phyloP scores from a whole-genome alignment of 805 yeast species.

The Kluyveromyces starmeri region DNA sequence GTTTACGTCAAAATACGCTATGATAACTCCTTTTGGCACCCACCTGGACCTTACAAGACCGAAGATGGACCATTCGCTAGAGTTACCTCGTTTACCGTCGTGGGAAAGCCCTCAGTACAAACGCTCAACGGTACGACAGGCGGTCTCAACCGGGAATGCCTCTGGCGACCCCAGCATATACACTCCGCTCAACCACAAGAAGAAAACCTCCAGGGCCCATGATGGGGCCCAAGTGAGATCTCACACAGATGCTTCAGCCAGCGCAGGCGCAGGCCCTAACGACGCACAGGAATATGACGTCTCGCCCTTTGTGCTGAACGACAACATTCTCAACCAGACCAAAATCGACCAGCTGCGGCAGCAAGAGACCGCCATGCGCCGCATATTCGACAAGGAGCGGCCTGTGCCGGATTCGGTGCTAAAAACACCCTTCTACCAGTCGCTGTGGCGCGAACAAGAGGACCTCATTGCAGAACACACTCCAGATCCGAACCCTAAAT shows the following conservation, averaged over 20 bases:
- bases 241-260: too few species aligned
- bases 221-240: too few species aligned
- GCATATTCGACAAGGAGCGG: neutral
- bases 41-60: neutral
- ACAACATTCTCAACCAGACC: slow-evolving; percentile 1
- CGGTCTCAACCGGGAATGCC: too few species aligned
- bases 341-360: slow-evolving; percentile 2
- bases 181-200: slow-evolving; percentile 1
- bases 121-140: too few species aligned
- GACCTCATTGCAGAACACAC: neutral
- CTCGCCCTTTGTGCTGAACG: slow-evolving; percentile 3
- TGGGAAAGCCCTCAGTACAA: slow-evolving; percentile 2
- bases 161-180: neutral
- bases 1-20: too few species aligned
- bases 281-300: slow-evolving; percentile 1
- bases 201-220: too few species aligned
- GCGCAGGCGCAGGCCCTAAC: too few species aligned
- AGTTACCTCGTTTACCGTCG: neutral
- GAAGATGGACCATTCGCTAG: neutral
- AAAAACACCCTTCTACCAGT: neutral
- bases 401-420: neutral
- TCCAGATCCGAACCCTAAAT: neutral
- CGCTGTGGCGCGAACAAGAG: slow-evolving; percentile 1
- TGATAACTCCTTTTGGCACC: too few species aligned
- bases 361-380: neutral